A percentile compares a stretch with the other conserved stretches of the same genome.
Evolutionary conservation across 768 basidiomycete species (phyloP).

Genomic region (Stropharia rugosoannulata): DNA sequence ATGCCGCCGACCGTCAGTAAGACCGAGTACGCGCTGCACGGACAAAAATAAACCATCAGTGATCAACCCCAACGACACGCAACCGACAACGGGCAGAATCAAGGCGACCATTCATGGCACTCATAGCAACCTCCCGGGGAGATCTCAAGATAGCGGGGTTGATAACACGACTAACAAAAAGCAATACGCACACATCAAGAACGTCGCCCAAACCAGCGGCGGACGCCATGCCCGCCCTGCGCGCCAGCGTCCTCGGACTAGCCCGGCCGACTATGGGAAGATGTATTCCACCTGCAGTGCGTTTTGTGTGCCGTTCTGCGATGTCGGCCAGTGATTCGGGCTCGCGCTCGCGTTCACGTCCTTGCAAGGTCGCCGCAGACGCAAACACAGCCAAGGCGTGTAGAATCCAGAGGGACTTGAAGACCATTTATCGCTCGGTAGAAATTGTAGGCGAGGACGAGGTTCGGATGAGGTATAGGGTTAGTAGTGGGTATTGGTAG

Average conservation of each 20-base stretch:
- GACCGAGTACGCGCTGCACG: conserved; percentile 60
- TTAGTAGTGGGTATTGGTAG: conserved; percentile 12
- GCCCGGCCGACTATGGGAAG: conserved; percentile 33
- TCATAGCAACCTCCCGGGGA: too few species aligned
- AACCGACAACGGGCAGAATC: too few species aligned
- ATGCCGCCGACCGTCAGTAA: conserved; percentile 55
- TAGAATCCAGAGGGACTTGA: background rate
- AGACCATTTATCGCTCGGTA: too few species aligned
- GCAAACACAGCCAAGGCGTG: conserved; percentile 1
- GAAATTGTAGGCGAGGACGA: background rate
- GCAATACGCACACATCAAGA: conserved; percentile 53
- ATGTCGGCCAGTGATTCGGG: conserved; percentile 20
- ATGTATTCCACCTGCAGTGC: conserved; percentile 34
- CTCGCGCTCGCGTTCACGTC: conserved; percentile 3
- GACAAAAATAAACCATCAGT: background rate
- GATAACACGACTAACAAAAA: background rate
- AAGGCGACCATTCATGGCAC: too few species aligned
- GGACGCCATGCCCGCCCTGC: conserved; percentile 30
- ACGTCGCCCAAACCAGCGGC: conserved; percentile 60
- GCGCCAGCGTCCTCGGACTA: conserved; percentile 13
- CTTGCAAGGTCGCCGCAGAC: background rate
- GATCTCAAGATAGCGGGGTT: too few species aligned
- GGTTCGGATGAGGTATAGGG: conserved; percentile 1
- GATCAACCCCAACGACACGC: too few species aligned
- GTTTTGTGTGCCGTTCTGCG: conserved; percentile 21